phyloP scores from a whole-genome alignment of 257 asterid genomes.

The Knoxia roxburghii region DNA sequence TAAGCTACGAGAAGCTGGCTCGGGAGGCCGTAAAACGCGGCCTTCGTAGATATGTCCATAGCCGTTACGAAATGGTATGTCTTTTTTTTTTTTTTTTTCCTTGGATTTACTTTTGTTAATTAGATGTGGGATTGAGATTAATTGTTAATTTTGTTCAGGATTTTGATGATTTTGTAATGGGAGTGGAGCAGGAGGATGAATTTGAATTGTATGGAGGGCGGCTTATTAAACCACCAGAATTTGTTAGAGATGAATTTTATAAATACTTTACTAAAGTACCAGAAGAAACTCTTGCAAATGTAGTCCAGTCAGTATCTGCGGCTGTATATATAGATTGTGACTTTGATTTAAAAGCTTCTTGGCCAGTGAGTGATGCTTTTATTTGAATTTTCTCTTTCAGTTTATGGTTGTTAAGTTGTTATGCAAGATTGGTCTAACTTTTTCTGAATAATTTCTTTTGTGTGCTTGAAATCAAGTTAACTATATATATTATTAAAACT shows the following conservation, averaged over 20 bases:
- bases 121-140: not conserved
- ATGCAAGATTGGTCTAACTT: too few relatives aligned
- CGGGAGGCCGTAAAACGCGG: slow-evolving; percentile 63
- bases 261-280: too few relatives aligned
- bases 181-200: slow-evolving; percentile 44
- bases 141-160: slow-evolving; percentile 35
- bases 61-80: slow-evolving; percentile 38
- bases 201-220: slow-evolving; percentile 69
- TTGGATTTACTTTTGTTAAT: not conserved
- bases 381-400: not conserved
- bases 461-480: too few relatives aligned
- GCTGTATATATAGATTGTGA: slow-evolving; percentile 51
- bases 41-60: slow-evolving; percentile 48
- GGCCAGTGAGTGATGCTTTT: slow-evolving; percentile 27
- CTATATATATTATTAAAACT: too few relatives aligned
- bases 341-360: slow-evolving; percentile 23
- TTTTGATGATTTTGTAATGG: slow-evolving; percentile 51
- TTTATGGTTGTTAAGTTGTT: too few relatives aligned
- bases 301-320: slow-evolving; percentile 72
- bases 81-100: not conserved
- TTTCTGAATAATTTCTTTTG: too few relatives aligned
- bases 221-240: slow-evolving; percentile 66
- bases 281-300: slow-evolving; percentile 73
- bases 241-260: too few relatives aligned
- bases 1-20: slow-evolving; percentile 82